Evolutionary conservation across 345 rosid species (phyloP), one percentile per base, ranked within the genome.

Genomic region (Brassica nigra): DNA sequence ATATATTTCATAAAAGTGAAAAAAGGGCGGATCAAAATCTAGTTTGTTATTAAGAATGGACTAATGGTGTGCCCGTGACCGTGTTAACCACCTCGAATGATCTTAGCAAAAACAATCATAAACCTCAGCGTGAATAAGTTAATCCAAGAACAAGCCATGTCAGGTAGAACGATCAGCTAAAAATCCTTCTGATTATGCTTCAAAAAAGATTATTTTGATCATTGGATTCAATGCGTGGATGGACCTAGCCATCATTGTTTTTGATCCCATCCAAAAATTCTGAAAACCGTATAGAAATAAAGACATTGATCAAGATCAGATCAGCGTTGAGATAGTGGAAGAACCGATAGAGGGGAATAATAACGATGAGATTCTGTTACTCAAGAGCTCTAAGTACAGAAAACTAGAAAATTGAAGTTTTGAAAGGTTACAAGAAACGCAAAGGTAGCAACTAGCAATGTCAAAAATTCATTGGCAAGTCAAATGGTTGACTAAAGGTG

Each of bases 341-440:
- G 83, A 79, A 68, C 75, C 66, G 8, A 23, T 79, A 28, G 82
- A 79, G 3, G 70, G 82, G 15, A 68, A 68, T 47, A 68, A 68
- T 47, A 79, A 74, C 29, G 82, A 79, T 1, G 78, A 74, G 39
- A 74, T 28, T 0, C 3, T 68, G 9, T 74, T 79, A 68, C 78
- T 79, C 33, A 68, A 74, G 66, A 74, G 42, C 47, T 66, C 74
- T 8, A 79, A 68, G 58, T 1, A 74, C 44, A 55, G 52, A 11
- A 65, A 75, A 55, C 11, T 67, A 68, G 23, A 75, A 63, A 55
- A 36, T 9, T 63, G 72, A 75, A 18, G 75, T 36, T 62, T 47
- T 16, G 0, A 80, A 80, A 59, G 78, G 83, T 68, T 68, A 68
- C 14, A 74, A 62, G 71, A 75, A 75, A 75, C 52, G 37, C 20